phyloP scores from a whole-genome alignment of 140 eudicot species.

The Stevia rebaudiana region DNA sequence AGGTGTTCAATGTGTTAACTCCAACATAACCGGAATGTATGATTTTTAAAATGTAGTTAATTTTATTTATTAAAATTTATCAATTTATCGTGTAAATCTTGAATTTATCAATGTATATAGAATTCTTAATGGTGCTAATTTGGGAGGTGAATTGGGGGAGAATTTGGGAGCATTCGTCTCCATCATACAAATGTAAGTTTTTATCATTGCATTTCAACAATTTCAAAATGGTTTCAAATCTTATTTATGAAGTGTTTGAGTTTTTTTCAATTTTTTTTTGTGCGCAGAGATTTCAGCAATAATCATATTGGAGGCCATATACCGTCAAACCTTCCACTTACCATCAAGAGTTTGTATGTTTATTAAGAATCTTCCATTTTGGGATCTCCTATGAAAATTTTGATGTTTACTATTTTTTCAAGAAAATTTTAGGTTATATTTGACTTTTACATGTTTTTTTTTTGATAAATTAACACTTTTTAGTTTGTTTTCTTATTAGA shows the following conservation, averaged over 20 bases:
- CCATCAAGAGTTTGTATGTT: conserved; percentile 70
- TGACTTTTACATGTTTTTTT: not conserved
- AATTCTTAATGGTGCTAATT: conserved; percentile 58
- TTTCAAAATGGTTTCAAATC: not conserved
- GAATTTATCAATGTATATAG: conserved; percentile 37
- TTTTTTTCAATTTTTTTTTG: conserved; percentile 3
- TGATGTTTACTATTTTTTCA: too few species aligned
- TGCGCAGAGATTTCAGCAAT: conserved; percentile 67
- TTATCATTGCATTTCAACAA: not conserved
- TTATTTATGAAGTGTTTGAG: not conserved
- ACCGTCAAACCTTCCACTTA: conserved; percentile 68
- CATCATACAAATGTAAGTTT: conserved; percentile 71
- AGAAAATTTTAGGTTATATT: not conserved
- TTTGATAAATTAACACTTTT: not conserved
- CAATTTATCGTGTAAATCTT: not conserved
- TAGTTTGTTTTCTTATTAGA: conserved; percentile 26
- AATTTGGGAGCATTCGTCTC: conserved; percentile 64
- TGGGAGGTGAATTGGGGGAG: conserved; percentile 77
- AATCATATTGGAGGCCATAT: conserved; percentile 86
- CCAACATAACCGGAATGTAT: conserved; percentile 84
- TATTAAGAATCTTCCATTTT: not conserved
- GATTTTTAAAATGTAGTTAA: not conserved
- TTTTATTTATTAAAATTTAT: not conserved
- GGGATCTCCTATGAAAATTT: too few species aligned
- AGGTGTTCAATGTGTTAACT: conserved; percentile 81